These are phyloP conservation scores for Alternaria novae-zelandiae DNA, from an alignment of 2,329 filamentous ascomycete species.

Conservation along the genomic window DNA sequence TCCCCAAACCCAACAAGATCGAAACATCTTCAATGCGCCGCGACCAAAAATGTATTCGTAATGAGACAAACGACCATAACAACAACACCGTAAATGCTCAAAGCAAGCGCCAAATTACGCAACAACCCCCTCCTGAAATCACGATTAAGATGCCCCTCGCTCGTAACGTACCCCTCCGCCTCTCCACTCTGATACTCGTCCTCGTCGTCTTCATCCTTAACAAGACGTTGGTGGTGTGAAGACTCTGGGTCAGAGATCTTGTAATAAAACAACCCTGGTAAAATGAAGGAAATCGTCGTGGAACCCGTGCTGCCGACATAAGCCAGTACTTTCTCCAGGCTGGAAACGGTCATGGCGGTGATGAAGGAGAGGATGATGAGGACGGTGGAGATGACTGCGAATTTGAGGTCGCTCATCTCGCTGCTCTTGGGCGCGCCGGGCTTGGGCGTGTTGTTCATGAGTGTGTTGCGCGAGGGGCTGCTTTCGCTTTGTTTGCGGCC, in stretches of 20 bases:
- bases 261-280: slow-evolving; percentile 96
- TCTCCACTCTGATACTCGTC: slow-evolving; percentile 65
- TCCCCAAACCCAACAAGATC: not conserved
- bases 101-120: slow-evolving; percentile 73
- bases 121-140: slow-evolving; percentile 69
- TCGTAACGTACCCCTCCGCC: slow-evolving; percentile 53
- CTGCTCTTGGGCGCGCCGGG: slow-evolving; percentile 37
- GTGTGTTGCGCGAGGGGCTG: slow-evolving; percentile 53
- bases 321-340: slow-evolving; percentile 86
- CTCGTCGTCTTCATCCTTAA: slow-evolving; percentile 92
- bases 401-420: slow-evolving; percentile 83
- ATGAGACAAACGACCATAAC: slow-evolving; percentile 90
- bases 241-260: slow-evolving; percentile 94
- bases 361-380: slow-evolving; percentile 87
- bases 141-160: slow-evolving; percentile 61
- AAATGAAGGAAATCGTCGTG: slow-evolving; percentile 95
- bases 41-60: slow-evolving; percentile 83
- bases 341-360: slow-evolving; percentile 88
- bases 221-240: slow-evolving; percentile 80
- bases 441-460: slow-evolving; percentile 49
- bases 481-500: slow-evolving; percentile 43
- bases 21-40: slow-evolving; percentile 58
- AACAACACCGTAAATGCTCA: slow-evolving; percentile 81
- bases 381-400: slow-evolving; percentile 84
- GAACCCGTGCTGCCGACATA: slow-evolving; percentile 95